These are phyloP conservation scores for Dipodascus geniculatus DNA, from an alignment of 805 yeast genomes.

Conservation along the genomic window DNA sequence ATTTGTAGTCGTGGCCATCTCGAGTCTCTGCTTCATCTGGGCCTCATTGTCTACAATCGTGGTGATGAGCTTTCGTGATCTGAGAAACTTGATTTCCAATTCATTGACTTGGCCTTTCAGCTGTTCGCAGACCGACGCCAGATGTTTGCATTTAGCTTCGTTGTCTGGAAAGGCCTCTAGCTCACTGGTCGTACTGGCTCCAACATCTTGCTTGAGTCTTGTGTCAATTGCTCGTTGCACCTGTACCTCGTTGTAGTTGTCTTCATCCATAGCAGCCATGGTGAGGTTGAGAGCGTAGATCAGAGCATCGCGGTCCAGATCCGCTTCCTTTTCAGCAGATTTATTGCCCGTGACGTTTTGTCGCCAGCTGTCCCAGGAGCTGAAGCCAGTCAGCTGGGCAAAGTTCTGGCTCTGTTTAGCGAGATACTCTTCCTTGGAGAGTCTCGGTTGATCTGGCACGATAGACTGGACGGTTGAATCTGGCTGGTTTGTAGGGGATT, in stretches of 20 bases:
- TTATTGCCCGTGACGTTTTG: not conserved
- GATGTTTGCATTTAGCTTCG: not conserved
- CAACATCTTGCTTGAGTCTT: conserved; percentile 4
- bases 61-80: not conserved
- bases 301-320: conserved; percentile 8
- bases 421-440: conserved; percentile 18
- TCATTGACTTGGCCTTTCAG: conserved; percentile 6
- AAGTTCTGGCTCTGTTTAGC: conserved; percentile 18
- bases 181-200: not conserved
- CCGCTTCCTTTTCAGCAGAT: conserved; percentile 6
- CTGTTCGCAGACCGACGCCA: conserved; percentile 4
- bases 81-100: conserved; percentile 7
- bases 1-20: not conserved
- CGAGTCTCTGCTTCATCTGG: not conserved
- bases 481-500: too few relatives aligned
- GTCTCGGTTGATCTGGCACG: not conserved
- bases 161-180: not conserved
- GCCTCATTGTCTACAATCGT: not conserved
- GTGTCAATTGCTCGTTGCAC: conserved; percentile 9
- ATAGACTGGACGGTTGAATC: not conserved
- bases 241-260: conserved; percentile 16
- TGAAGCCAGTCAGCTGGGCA: conserved; percentile 15
- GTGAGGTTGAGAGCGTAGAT: conserved; percentile 14
- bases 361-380: conserved; percentile 5
- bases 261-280: conserved; percentile 21